phyloP scores from a whole-genome alignment of 257 asterid species.

The Capsicum baccatum region DNA sequence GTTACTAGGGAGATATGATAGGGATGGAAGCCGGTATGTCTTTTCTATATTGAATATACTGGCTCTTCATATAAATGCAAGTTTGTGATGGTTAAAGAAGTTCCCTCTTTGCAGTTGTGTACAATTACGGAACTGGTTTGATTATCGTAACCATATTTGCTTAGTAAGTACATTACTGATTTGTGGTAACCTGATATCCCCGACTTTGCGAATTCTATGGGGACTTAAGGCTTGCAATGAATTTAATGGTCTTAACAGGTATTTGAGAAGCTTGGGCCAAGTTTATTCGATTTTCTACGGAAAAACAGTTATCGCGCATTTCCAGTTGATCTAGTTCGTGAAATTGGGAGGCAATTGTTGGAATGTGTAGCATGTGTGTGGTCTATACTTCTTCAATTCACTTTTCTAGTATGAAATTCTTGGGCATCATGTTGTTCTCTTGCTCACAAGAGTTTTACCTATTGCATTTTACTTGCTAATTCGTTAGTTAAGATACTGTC shows the following conservation, averaged over 20 bases:
- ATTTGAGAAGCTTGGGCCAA: conserved; percentile 72
- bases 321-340: conserved; percentile 68
- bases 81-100: conserved; percentile 46
- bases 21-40: conserved; percentile 55
- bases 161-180: conserved; percentile 57
- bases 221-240: conserved; percentile 49
- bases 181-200: conserved; percentile 41
- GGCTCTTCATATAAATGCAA: conserved; percentile 32
- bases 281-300: conserved; percentile 64
- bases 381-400: conserved; percentile 27
- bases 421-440: conserved; percentile 26
- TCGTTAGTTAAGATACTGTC: conserved; percentile 19
- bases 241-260: conserved; percentile 59
- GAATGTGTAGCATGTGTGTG: conserved; percentile 69
- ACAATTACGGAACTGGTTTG: conserved; percentile 68
- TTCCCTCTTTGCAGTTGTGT: conserved; percentile 67
- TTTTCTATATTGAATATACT: conserved; percentile 15
- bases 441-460: neutral
- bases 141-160: conserved; percentile 64
- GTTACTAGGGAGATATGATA: conserved; percentile 60
- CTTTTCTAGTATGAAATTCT: conserved; percentile 35
- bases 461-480: conserved; percentile 25
- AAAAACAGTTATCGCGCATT: conserved; percentile 62
- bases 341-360: conserved; percentile 65
- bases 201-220: conserved; percentile 38